Evolutionary conservation across 257 asterid species (phyloP), one percentile per base, ranked within the genome.

Genomic region (Solanum verrucosum): DNA sequence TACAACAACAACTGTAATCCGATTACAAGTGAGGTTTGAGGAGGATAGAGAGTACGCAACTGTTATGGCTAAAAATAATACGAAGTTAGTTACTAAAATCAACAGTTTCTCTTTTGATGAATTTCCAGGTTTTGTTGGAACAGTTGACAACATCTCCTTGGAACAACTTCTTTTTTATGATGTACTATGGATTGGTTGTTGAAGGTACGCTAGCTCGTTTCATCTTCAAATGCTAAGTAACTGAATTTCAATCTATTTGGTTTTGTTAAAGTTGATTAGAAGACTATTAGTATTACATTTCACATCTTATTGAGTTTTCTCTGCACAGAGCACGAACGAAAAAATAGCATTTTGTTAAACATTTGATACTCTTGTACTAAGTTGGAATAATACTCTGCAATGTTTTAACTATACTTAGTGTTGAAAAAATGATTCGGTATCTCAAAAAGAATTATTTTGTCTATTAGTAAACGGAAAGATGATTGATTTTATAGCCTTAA

Each of bases 151-250:
- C 90, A 35, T 87, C 92, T 65, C 92, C 92, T 77, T 90, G 92
- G 92, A 90, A 90, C 89, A 90, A 90, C 90, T 75, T 87, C 44
- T 73, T 90, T 60, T 90, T 90, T 90, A 88, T 90, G 92, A 71
- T 90, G 89, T 90, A 90, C 85, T 90, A 87, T 89, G 92, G 92
- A 56, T 90, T 90, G 83, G 87, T 89, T 34, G 92, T 90, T 84
- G 92, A 90, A 89, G 92, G 92, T 90, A 87, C 34, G 86, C 4
- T 63, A n/a, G 7, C 65, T 27, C 38, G 14, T 42, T 79, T 25
- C 38, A 29, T 79, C 13, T 25, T 27, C 65, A 44, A 25, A n/a
- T 1, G 4, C 7, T 81, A 44, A 44, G 27, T 4, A 79, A 46
- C 67, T 44, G 40, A 9, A 44, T 34, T 73, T 5, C 16, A 35